Conservation (phyloP, 1,139 yeast species). For the Candida tetrigidarum region DNA sequence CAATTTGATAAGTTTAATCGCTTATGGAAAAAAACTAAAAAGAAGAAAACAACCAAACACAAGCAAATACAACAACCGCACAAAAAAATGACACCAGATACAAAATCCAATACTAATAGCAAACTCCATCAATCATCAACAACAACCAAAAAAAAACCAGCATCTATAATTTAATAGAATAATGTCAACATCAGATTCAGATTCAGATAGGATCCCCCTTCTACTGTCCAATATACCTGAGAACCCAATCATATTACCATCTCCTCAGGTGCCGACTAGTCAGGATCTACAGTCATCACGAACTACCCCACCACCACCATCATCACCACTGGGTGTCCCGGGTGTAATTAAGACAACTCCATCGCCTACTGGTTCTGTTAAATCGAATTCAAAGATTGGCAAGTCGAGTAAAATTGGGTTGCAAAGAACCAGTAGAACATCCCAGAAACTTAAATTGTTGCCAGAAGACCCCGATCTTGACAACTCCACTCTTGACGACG, state of each 20-base stretch:
- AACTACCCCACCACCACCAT: slow-evolving; percentile 7
- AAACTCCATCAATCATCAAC: neutral
- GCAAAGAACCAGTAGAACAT: slow-evolving; percentile 85
- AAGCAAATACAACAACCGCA: neutral
- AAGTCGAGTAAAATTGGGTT: slow-evolving; percentile 65
- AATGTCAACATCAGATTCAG: slow-evolving; percentile 8
- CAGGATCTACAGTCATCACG: neutral
- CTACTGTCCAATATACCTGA: slow-evolving; percentile 27
- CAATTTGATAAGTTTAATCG: neutral
- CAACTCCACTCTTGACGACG: slow-evolving; percentile 19
- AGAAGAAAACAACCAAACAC: neutral
- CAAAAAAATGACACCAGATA: too few relatives aligned
- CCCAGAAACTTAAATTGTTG: slow-evolving; percentile 81
- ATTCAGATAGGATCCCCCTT: slow-evolving; percentile 26
- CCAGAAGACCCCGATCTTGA: slow-evolving; percentile 66
- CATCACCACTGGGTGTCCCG: slow-evolving; percentile 9
- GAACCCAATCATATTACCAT: slow-evolving; percentile 28
- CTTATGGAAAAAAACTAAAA: neutral
- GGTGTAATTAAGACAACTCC: too few relatives aligned
- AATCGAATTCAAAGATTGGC: slow-evolving; percentile 30
- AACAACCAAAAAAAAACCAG: neutral
- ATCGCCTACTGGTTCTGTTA: slow-evolving; percentile 11
- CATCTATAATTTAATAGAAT: too few relatives aligned
- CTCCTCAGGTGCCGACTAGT: neutral
- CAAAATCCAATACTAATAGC: too few relatives aligned